Evolutionary conservation across 441 rosid species (phyloP).

Genomic region (Hura crepitans): DNA sequence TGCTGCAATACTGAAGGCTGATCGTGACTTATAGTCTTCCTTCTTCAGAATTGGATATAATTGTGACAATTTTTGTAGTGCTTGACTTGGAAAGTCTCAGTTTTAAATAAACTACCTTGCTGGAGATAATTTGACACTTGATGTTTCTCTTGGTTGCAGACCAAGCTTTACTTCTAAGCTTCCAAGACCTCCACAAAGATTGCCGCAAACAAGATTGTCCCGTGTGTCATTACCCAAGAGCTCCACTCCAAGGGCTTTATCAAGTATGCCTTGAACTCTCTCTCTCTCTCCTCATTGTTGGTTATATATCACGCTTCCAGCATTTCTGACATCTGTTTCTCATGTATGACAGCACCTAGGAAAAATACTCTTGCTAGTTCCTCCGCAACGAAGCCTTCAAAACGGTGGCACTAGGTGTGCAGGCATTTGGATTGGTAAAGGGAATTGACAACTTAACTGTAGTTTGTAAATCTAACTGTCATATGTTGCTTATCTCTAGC

Average conservation of each 20-base stretch:
- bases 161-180: slow-evolving; percentile 44
- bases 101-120: background rate
- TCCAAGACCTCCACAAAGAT: slow-evolving; percentile 51
- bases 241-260: slow-evolving; percentile 45
- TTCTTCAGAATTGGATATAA: too few species aligned
- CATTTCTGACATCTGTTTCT: background rate
- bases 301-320: background rate
- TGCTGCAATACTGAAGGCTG: background rate
- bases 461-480: slow-evolving; percentile 21
- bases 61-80: background rate
- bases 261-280: slow-evolving; percentile 38
- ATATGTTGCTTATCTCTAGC: background rate
- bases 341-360: slow-evolving; percentile 35
- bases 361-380: slow-evolving; percentile 37
- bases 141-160: slow-evolving; percentile 32
- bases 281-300: background rate
- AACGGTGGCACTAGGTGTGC: slow-evolving; percentile 39
- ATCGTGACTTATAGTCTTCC: background rate
- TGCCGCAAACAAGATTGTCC: slow-evolving; percentile 43
- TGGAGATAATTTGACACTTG: slow-evolving; percentile 4
- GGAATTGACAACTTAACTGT: slow-evolving; percentile 19
- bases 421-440: slow-evolving; percentile 15
- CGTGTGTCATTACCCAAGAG: slow-evolving; percentile 50
- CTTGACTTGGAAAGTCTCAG: background rate
- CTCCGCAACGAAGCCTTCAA: slow-evolving; percentile 39